A percentile compares a stretch with the other conserved stretches of the same genome.
Evolutionary conservation across 352 stramenopile species (phyloP).

Genomic region (Phytophthora citrophthora): DNA sequence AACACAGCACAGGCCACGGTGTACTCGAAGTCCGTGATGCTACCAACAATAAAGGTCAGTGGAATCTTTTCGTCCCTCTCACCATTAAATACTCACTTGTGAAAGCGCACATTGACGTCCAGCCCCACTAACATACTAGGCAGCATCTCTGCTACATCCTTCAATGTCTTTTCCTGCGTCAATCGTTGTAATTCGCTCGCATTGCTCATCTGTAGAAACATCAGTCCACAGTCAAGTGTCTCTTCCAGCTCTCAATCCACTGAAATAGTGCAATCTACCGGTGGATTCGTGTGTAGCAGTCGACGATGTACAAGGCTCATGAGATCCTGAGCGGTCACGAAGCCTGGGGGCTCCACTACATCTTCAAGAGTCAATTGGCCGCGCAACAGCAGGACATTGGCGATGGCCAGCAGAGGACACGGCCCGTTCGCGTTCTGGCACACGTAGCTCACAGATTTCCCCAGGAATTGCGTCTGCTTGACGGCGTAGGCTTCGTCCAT

Average conservation of each 20-base stretch:
- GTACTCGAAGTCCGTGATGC: conserved; percentile 95
- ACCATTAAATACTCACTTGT: conserved; percentile 51
- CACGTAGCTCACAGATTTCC: conserved; percentile 87
- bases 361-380: conserved; percentile 86
- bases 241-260: not conserved
- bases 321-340: conserved; percentile 91
- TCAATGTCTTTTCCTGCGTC: conserved; percentile 86
- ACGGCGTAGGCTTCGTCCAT: conserved; percentile 82
- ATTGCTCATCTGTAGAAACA: conserved; percentile 38
- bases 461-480: conserved; percentile 83
- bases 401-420: conserved; percentile 96
- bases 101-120: conserved; percentile 99
- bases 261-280: conserved; percentile 31
- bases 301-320: conserved; percentile 90
- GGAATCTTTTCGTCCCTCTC: not conserved
- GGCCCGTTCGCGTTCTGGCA: conserved; percentile 99
- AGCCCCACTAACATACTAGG: conserved; percentile 95
- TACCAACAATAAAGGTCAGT: conserved; percentile 20
- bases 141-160: conserved; percentile 92
- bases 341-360: conserved; percentile 51
- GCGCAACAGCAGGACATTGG: conserved; percentile 95
- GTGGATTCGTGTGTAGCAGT: conserved; percentile 86
- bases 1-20: conserved; percentile 95
- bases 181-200: conserved; percentile 63
- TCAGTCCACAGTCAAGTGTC: conserved; percentile 2